These are phyloP conservation scores for Tolypocladium ovalisporum DNA, from an alignment of 2,329 filamentous ascomycete species.

Conservation along the genomic window DNA sequence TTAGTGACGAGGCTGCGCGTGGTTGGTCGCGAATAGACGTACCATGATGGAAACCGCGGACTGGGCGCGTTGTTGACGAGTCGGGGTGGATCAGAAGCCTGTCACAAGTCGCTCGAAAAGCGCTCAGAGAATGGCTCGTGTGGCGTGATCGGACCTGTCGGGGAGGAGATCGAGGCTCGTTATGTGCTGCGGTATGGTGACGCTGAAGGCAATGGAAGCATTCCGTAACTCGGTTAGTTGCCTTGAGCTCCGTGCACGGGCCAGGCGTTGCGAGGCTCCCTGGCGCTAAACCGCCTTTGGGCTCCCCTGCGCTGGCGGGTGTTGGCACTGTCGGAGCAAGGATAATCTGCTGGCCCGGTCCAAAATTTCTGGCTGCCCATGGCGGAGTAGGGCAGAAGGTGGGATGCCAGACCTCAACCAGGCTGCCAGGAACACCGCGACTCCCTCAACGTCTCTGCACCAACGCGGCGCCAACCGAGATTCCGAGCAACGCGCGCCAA, in stretches of 20 bases:
- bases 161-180: not conserved
- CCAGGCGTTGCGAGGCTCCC: conserved; percentile 10
- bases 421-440: conserved; percentile 19
- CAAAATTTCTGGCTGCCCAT: conserved; percentile 26
- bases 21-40: conserved; percentile 11
- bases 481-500: conserved; percentile 14
- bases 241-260: conserved; percentile 26
- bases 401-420: conserved; percentile 22
- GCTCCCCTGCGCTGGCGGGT: conserved; percentile 4
- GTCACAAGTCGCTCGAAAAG: not conserved
- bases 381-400: conserved; percentile 25
- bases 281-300: conserved; percentile 13
- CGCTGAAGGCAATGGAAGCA: conserved; percentile 22
- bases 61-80: conserved; percentile 9
- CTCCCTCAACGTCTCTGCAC: conserved; percentile 13
- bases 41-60: conserved; percentile 31
- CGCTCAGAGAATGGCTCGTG: not conserved
- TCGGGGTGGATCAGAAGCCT: not conserved
- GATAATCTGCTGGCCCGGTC: conserved; percentile 27
- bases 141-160: not conserved
- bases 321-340: conserved; percentile 19
- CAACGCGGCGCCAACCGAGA: conserved; percentile 18
- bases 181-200: conserved; percentile 8
- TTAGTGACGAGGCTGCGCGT: conserved; percentile 11
- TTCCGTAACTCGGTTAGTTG: conserved; percentile 29